phyloP scores from a whole-genome alignment of 345 rosid genomes.

The Pelargonium nanum region DNA sequence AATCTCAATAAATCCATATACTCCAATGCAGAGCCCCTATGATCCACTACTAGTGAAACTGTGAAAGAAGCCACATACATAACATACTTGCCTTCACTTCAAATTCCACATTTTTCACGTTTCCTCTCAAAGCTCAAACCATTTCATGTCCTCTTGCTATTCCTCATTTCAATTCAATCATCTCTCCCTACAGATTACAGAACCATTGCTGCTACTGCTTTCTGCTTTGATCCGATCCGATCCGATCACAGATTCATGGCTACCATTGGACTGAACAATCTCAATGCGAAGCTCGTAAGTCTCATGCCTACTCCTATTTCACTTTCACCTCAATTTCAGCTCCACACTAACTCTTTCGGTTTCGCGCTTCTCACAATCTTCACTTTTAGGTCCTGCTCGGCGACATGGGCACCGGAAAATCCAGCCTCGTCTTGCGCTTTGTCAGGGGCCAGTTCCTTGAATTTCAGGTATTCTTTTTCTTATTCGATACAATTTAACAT shows the following conservation, averaged over 20 bases:
- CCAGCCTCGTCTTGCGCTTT: conserved; percentile 48
- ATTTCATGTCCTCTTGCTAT: neutral
- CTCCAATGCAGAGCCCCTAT: too few relatives aligned
- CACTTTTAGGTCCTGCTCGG: conserved; percentile 43
- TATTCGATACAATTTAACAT: too few relatives aligned
- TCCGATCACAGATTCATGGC: conserved; percentile 10
- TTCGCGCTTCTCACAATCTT: neutral
- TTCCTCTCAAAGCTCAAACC: too few relatives aligned
- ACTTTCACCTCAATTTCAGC: neutral
- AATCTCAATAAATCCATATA: too few relatives aligned
- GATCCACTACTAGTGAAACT: too few relatives aligned
- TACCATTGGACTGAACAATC: conserved; percentile 14
- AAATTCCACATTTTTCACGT: neutral
- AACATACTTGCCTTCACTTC: too few relatives aligned
- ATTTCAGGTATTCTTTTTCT: conserved; percentile 32
- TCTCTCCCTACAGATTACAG: neutral
- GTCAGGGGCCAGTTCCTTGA: conserved; percentile 54
- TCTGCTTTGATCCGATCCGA: neutral
- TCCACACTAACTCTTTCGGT: neutral
- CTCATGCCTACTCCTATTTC: neutral
- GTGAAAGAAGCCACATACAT: too few relatives aligned
- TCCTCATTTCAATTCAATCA: neutral
- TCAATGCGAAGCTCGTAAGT: conserved; percentile 28
- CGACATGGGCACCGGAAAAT: conserved; percentile 56
- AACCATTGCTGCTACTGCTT: too few relatives aligned